Evolutionary conservation across 2,329 filamentous ascomycete species (phyloP), one percentile per base, ranked within the genome.

Genomic region (Fusarium falciforme): DNA sequence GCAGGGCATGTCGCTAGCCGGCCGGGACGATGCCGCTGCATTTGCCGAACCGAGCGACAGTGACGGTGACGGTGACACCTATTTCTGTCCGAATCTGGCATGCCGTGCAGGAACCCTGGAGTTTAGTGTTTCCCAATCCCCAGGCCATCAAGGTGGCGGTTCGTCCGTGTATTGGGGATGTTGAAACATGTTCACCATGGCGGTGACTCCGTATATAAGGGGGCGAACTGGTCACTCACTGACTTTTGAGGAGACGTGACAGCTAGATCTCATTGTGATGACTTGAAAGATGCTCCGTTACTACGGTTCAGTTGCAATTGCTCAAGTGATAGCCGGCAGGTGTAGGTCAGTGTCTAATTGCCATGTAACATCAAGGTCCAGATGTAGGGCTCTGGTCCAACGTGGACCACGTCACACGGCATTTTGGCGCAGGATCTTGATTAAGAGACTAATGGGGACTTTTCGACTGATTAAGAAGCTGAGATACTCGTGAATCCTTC

Each of bases 1-100:
- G 44, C 16, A 27, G n/a, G 8, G 14, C 20, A 49, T 73, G 64
- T 73, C 25, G 61, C 59, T 68, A 70, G 65, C 72, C 64, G 70
- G 54, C 44, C 58, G 61, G 66, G 61, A 61, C 60, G 57, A 64
- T 64, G 67, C 55, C 36, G 61, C 64, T 42, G 58, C 54, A 66
- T 61, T 73, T 66, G 42, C 70, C 70, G 70, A 75, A 67, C 73
- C 67, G 58, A 52, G 47, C 47, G 47, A 68, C 44, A 52, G 70
- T 27, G 66, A 42, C 63, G 57, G 29, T 22, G 36, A 57, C 58
- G 20, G 64, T 66, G 64, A 35, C 29, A 66, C 64, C 58, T 61
- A 29, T 61, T 29, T 20, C 29, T 61, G 25, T 12, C 31, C 31
- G 49, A 35, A 64, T 35, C 27, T 29, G 22, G 54, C 29, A 54